Evolutionary conservation across 306 rosid genomes (phyloP).

Genomic region (Alnus glutinosa): DNA sequence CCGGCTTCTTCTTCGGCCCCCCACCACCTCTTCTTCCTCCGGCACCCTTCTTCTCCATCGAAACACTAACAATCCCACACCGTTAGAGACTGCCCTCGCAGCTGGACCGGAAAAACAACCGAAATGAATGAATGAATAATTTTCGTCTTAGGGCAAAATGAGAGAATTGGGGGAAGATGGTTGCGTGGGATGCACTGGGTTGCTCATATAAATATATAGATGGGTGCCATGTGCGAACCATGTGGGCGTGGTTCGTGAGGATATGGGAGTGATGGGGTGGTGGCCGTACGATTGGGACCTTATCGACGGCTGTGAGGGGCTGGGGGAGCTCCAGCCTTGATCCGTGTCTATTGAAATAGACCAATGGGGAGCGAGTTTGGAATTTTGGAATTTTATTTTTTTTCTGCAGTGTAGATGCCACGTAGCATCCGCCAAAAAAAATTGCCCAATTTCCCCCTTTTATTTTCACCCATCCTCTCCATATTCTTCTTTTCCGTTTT

Average conservation of each 20-base stretch:
- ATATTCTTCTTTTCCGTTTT: too few species aligned
- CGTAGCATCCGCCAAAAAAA: too few species aligned
- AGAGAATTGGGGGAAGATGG: background rate
- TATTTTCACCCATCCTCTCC: too few species aligned
- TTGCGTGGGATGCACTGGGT: background rate
- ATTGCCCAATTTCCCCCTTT: too few species aligned
- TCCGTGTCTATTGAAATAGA: conserved; percentile 37
- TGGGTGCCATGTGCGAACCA: background rate
- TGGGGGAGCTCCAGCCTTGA: background rate
- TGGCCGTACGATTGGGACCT: conserved; percentile 37
- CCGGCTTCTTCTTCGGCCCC: conserved; percentile 84
- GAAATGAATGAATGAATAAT: background rate
- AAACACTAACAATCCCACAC: background rate
- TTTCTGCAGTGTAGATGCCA: too few species aligned
- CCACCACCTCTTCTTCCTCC: conserved; percentile 67
- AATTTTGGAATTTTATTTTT: background rate
- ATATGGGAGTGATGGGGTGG: background rate
- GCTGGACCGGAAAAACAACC: background rate
- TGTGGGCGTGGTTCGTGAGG: background rate
- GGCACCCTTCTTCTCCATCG: conserved; percentile 62
- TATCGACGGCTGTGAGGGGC: conserved; percentile 40
- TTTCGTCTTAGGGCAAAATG: background rate
- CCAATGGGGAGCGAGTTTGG: conserved; percentile 36
- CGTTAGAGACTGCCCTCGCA: background rate
- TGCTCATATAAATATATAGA: conserved; percentile 32